Evolutionary conservation across 2,329 filamentous ascomycete genomes (phyloP), one percentile per base, ranked within the genome.

Genomic region (Mycogone perniciosa): DNA sequence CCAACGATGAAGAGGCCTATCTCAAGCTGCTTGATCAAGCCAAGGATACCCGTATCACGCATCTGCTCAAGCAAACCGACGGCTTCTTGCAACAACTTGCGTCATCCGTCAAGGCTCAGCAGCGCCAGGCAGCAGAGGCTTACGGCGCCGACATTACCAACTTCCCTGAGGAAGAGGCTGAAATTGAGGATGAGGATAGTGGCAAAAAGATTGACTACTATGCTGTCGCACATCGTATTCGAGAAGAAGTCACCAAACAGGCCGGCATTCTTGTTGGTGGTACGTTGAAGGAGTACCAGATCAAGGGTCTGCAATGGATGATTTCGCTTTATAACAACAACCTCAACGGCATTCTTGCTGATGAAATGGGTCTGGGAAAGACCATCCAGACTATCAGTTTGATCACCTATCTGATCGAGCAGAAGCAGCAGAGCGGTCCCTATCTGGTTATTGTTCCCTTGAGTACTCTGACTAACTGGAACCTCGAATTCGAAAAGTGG

Each of bases 281-380:
- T 64, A 88, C 77, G 8, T 77, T 99, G 59, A 99, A 99, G 70
- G 93, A 99, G 68, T 99, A 99, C 71, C 93, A 99, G 72, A 60
- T 99, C 71, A 97, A 96, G 82, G 93, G 93, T 79, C 75, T 99
- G 44, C 92, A 99, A 69, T 99, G 93, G 93, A 99, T 99, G 93
- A 85, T 99, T 54, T 99, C 93, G 10, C 79, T 99, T 10, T 99
- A 97, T 80, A 99, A 99, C 84, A 99, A 99, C 77, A 99, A 96
- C 71, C 81, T 99, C 58, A 99, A 99, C 68, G 93, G 93, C 80
- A 97, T 99, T 59, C 76, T 99, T 62, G 93, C 93, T 53, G 93
- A 99, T 64, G 93, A 99, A 72, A 99, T 99, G 93, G 93, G 93
- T 85, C 88, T 99, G 58, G 93, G 93, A 69, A 99, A 99, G 75